Conservation (phyloP, 2,329 filamentous ascomycete genomes). For the Neofusicoccum ribis region DNA sequence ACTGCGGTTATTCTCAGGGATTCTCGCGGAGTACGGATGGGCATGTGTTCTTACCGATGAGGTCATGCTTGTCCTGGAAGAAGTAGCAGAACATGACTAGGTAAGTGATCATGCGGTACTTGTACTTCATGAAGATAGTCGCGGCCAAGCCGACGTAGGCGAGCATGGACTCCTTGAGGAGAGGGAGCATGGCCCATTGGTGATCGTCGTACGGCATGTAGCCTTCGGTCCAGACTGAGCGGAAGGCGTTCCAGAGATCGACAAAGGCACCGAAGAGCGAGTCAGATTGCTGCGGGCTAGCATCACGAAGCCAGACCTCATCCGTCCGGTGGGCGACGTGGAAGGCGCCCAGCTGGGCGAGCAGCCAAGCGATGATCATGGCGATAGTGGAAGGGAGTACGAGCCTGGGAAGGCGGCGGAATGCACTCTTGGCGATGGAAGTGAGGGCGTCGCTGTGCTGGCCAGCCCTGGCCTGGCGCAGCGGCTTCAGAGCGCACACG, state of each 20-base stretch:
- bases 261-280: slow-evolving; percentile 48
- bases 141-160: slow-evolving; percentile 52
- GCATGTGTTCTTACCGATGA: slow-evolving; percentile 43
- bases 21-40: too few relatives aligned
- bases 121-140: slow-evolving; percentile 50
- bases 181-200: slow-evolving; percentile 55
- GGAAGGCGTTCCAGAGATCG: slow-evolving; percentile 47
- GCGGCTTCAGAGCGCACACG: slow-evolving; percentile 57
- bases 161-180: slow-evolving; percentile 53
- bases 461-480: slow-evolving; percentile 51
- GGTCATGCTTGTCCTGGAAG: slow-evolving; percentile 46
- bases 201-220: slow-evolving; percentile 56
- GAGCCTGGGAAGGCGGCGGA: slow-evolving; percentile 54
- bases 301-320: slow-evolving; percentile 54
- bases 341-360: slow-evolving; percentile 53
- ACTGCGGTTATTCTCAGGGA: background rate
- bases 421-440: slow-evolving; percentile 54
- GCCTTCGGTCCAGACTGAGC: slow-evolving; percentile 52
- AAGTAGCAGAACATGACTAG: slow-evolving; percentile 51
- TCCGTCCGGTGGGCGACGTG: slow-evolving; percentile 50
- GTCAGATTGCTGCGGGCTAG: slow-evolving; percentile 47
- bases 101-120: slow-evolving; percentile 49
- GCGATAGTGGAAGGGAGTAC: slow-evolving; percentile 56
- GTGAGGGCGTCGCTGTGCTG: slow-evolving; percentile 47
- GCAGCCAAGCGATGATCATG: slow-evolving; percentile 50